Percentiles rank a stretch among this genome's conserved stretches.
phyloP scores from a whole-genome alignment of 345 rosid species.

The Lumnitzera racemosa region DNA sequence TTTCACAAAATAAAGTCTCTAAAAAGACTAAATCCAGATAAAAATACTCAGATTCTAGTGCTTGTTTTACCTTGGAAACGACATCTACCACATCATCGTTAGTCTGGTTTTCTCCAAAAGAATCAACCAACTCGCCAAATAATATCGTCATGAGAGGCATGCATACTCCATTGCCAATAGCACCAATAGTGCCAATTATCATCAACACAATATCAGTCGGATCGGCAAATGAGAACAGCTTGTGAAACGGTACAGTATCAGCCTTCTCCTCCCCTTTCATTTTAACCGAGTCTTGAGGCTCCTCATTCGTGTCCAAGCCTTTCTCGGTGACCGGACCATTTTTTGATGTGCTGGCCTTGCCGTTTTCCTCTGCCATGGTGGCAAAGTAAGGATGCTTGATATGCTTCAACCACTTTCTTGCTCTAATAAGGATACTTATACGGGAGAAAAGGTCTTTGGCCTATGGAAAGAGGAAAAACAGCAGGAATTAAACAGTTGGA shows the following conservation, averaged over 20 bases:
- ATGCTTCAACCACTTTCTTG: neutral
- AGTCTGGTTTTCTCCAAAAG: slow-evolving; percentile 62
- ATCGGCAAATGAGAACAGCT: slow-evolving; percentile 76
- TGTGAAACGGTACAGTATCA: slow-evolving; percentile 55
- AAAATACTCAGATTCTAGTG: neutral
- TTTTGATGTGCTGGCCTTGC: slow-evolving; percentile 37
- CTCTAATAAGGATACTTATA: too few relatives aligned
- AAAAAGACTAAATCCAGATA: neutral
- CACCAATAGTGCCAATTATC: slow-evolving; percentile 62
- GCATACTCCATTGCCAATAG: slow-evolving; percentile 57
- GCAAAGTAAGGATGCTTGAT: neutral
- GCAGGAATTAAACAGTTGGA: too few relatives aligned
- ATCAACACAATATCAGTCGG: slow-evolving; percentile 50
- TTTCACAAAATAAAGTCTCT: too few relatives aligned
- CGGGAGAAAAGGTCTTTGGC: too few relatives aligned
- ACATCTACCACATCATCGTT: slow-evolving; percentile 21
- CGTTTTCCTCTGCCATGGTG: slow-evolving; percentile 25
- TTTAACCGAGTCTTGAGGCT: slow-evolving; percentile 16
- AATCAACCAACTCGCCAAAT: slow-evolving; percentile 54
- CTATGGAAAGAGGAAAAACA: too few relatives aligned
- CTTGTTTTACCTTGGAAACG: slow-evolving; percentile 47
- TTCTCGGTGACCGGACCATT: slow-evolving; percentile 24
- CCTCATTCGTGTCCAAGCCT: slow-evolving; percentile 9
- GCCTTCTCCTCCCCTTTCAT: slow-evolving; percentile 41
- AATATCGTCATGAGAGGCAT: slow-evolving; percentile 76